Base-by-base conservation (phyloP, 2,329 filamentous ascomycete genomes). In the Colletotrichum cordylinicola region DNA sequence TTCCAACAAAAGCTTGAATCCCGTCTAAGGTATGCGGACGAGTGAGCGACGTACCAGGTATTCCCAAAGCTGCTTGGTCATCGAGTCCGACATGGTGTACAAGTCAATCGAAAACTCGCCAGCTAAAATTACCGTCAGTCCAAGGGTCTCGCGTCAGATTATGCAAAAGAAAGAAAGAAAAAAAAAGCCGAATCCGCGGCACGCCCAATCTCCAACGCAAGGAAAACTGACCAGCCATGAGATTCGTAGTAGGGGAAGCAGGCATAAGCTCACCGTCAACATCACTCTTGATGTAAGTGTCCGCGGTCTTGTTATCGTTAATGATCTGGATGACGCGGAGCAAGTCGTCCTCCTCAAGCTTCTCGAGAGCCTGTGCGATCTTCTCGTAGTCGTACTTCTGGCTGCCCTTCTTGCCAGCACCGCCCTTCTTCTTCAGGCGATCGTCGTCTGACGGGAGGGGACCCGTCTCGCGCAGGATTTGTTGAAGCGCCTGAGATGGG, bases 51-150 rank as follows among this genome's bases (percentile, higher is more conserved):
- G 84, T 84, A 89, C 90, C 80, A 92, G 82, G 83, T 97, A 98
- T 77, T 98, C 96, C 96, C 96, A 98, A 76, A 99, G 93, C 92
- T 95, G 96, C 85, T 97, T 98, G 83, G 97, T 94, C 48, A 98
- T 90, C 33, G 88, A 87, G 79, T 98, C 97, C 1, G 97, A 96
- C 78, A 99, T 92, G n/a, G 97, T 98, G 87, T 98, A 98, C 74
- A 99, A 90, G 82, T 99, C 97, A 80, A 99, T 96, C 77, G 98
- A 97, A 87, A 99, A 99, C 87, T 99, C 97, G 82, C 97, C 97
- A 82, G 96, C 96, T 90, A 85, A 80, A 81, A 77, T n/a, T 27
- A 10, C 12, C 29, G 78, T 75, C 72, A 85, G 82, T 80, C 85
- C 79, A 81, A 82, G 70, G 77, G 80, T 79, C 83, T 81, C 85